A percentile compares a stretch with the other conserved stretches of the same genome.
Conservation (phyloP, 2,329 filamentous ascomycete species). For the Hypoxylon sp. region DNA sequence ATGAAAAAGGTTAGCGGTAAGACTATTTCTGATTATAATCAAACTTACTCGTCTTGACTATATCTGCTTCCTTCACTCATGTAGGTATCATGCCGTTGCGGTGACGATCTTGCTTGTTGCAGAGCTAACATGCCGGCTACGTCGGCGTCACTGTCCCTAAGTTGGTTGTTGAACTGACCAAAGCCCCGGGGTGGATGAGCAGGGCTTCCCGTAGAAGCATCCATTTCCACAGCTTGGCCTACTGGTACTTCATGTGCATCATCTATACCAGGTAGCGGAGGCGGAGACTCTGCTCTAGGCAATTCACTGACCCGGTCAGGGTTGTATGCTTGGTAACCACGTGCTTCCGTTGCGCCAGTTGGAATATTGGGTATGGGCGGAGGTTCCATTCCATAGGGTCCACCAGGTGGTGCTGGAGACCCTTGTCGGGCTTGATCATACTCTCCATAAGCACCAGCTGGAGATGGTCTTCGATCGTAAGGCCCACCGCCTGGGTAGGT, state of each 20-base stretch:
- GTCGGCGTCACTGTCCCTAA: constrained; percentile 78
- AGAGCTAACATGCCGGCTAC: constrained; percentile 81
- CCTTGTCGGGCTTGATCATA: constrained; percentile 54
- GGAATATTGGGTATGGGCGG: constrained; percentile 57
- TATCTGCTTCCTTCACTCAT: constrained; percentile 81
- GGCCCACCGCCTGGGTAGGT: constrained; percentile 61
- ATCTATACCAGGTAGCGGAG: constrained; percentile 68
- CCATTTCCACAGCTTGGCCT: constrained; percentile 85
- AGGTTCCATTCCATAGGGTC: constrained; percentile 58
- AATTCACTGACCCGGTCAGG: constrained; percentile 62
- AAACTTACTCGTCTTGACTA: constrained; percentile 78
- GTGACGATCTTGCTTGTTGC: constrained; percentile 68
- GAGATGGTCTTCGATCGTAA: constrained; percentile 56
- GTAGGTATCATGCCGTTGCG: constrained; percentile 64
- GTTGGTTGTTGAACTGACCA: constrained; percentile 62
- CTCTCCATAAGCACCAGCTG: constrained; percentile 48
- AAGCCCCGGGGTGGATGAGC: constrained; percentile 60
- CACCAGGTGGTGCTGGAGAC: constrained; percentile 58
- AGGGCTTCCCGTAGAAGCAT: constrained; percentile 74
- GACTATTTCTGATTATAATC: constrained; percentile 44
- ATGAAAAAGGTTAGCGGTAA: constrained; percentile 57
- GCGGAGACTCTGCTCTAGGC: constrained; percentile 75
- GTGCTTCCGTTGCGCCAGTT: constrained; percentile 50
- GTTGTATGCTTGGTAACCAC: constrained; percentile 62
- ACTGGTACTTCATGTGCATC: constrained; percentile 57